Base-by-base conservation (phyloP, 2,329 filamentous ascomycete genomes). In the Calonectria montana region DNA sequence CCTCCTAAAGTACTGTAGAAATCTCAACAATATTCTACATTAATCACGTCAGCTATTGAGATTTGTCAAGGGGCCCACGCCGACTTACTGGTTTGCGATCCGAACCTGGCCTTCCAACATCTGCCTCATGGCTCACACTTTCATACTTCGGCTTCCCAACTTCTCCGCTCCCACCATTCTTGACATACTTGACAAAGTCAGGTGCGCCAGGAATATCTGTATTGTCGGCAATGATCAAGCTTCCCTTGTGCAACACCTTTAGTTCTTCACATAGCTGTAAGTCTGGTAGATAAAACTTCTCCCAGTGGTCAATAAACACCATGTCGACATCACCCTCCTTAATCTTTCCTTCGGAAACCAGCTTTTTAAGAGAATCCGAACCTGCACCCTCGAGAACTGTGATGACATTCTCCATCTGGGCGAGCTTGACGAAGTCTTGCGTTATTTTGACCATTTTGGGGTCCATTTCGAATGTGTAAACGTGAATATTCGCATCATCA, bases 301-400 rank as follows among this genome's bases (percentile, higher is more conserved):
- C 53, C 53, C 53, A 59, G 53, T 59, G 53, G 31, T 59, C 53
- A 23, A 59, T 59, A 39, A 59, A 59, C 21, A 59, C 53, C 53
- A 59, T 59, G 13, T 59, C 53, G 13, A 59, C 53, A 3, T 23
- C 53, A 1, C 53, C 53, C 9, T 59, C 35, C 3, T 39, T 59
- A 13, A 59, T 39, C 31, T 39, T 59, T 7, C 53, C 53, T 15
- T 59, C 53, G 12, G 31, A 35, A 16, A 59, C 53, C 2, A 59
- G 31, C 53, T 59, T 59, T 37, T 37, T 41, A 4, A 39, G 35
- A 39, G 53, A 59, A 39, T 59, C 53, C 1, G 53, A 59, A 4
- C 53, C 53, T 23, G 53, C 53, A 6, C 53, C 53, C n/a, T 59
- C 35, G 15, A 39, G 53, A 25, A 59, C 53, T 12, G 53, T 59